Base-by-base conservation (phyloP, 2,329 filamentous ascomycete species). In the Paecilomyces niveus region DNA sequence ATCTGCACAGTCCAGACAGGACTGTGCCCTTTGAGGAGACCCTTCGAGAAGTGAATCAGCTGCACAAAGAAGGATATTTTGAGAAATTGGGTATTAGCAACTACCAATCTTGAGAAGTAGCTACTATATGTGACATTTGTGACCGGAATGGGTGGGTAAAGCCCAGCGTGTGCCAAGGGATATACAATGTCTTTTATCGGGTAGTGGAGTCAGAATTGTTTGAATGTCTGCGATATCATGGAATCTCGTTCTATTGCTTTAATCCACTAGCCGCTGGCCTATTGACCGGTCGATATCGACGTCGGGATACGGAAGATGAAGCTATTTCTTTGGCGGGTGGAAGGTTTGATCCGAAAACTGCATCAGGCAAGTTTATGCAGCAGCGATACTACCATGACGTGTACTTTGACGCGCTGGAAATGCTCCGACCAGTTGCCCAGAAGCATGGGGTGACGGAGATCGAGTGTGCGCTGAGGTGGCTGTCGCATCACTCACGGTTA, bases 1-100 rank as follows among this genome's bases (percentile, higher is more conserved):
- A 83, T 59, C 73, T 83, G 2, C 80, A 83, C 61, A 75, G 72
- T 0, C 80, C 80, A 56, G 80, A 83, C 63, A 70, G 75, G n/a
- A 75, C 67, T 0, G 76, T 72, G 1, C 78, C 80, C 0, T 73
- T 76, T 55, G 75, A 78, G 54, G 74, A 76, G 4, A 81, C 80
- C 1, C 68, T 82, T n/a, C 66, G 69, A 6, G 78, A 72, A 26
- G 75, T 83, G 33, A 73, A 83, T 62, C 66, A 74, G 3, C 70
- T 83, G 0, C 68, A 79, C 66, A 62, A 75, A 24, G 73, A 78
- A 54, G 80, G 80, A 0, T 70, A 72, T 26, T 81, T 82, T 63
- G 66, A 67, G n/a, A 66, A 72, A 1, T 74, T 79, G 33, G 80
- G 78, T 0, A 67, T 82, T 49, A 75, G 71, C 58, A 82, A 82